Percentiles rank a stretch among this genome's conserved stretches.
phyloP scores from a whole-genome alignment of 2,329 filamentous ascomycete genomes.

The Aaosphaeria pasadenensis region DNA sequence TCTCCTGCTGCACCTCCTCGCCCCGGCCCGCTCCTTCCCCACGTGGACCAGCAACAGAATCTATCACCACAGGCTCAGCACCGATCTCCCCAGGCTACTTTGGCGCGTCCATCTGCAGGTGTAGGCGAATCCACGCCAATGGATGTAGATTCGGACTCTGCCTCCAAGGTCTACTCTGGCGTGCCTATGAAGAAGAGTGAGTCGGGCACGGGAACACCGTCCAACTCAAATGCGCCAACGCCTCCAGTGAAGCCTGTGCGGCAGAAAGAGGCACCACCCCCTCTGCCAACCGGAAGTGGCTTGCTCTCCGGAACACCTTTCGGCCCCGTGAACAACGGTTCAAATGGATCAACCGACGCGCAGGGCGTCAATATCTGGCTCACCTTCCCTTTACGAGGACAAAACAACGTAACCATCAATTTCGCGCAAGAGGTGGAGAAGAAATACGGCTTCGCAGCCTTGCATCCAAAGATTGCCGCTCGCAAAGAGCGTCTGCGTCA shows the following conservation, averaged over 20 bases:
- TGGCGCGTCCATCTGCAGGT: constrained; percentile 12
- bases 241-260: constrained; percentile 55
- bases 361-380: constrained; percentile 73
- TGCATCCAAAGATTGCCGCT: constrained; percentile 87
- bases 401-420: constrained; percentile 89
- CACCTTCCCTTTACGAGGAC: constrained; percentile 74
- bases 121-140: constrained; percentile 26
- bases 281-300: constrained; percentile 61
- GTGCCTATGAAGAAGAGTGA: constrained; percentile 33
- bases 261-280: constrained; percentile 55
- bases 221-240: constrained; percentile 49
- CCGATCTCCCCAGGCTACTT: constrained; percentile 4
- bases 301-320: constrained; percentile 62
- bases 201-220: constrained; percentile 32
- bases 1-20: constrained; percentile 34
- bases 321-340: constrained; percentile 47
- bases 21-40: constrained; percentile 24
- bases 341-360: constrained; percentile 37
- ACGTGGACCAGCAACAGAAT: constrained; percentile 20
- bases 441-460: constrained; percentile 88
- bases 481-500: constrained; percentile 83
- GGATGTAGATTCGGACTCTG: constrained; percentile 35
- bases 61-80: constrained; percentile 12
- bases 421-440: constrained; percentile 93
- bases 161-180: constrained; percentile 9